Conservation (phyloP, 1,284 basidiomycete genomes). For the Cutaneotrichosporon cutaneum region DNA sequence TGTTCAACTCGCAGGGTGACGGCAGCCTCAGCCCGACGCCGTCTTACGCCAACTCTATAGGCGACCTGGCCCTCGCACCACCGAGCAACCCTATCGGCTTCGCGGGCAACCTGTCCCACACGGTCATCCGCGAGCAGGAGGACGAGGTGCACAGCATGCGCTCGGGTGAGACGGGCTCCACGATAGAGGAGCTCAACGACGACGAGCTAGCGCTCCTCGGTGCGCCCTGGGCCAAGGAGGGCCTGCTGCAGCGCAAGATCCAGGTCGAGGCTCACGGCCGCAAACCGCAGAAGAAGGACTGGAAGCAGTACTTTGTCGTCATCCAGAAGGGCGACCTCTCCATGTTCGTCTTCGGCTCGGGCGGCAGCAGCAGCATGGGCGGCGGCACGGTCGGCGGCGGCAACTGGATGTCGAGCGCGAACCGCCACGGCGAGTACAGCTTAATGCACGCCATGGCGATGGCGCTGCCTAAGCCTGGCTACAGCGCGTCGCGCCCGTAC, state of each 20-base stretch:
- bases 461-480: constrained; percentile 81
- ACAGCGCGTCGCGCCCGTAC: constrained; percentile 81
- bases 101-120: constrained; percentile 90
- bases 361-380: constrained; percentile 53
- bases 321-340: constrained; percentile 88
- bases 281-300: constrained; percentile 68
- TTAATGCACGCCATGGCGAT: constrained; percentile 87
- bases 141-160: constrained; percentile 73
- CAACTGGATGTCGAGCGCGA: constrained; percentile 89
- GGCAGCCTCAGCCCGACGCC: constrained; percentile 84
- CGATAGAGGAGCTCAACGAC: constrained; percentile 66
- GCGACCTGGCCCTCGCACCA: constrained; percentile 67
- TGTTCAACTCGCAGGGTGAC: constrained; percentile 57
- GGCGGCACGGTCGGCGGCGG: constrained; percentile 79
- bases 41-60: constrained; percentile 77
- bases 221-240: constrained; percentile 98
- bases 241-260: constrained; percentile 87
- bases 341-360: constrained; percentile 88
- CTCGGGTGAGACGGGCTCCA: constrained; percentile 61
- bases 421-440: constrained; percentile 71
- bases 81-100: constrained; percentile 74
- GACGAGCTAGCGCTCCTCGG: constrained; percentile 92
- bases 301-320: constrained; percentile 93
- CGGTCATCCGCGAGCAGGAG: constrained; percentile 93
- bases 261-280: constrained; percentile 81